phyloP scores from a whole-genome alignment of 441 rosid species.

The Populus hybrid region DNA sequence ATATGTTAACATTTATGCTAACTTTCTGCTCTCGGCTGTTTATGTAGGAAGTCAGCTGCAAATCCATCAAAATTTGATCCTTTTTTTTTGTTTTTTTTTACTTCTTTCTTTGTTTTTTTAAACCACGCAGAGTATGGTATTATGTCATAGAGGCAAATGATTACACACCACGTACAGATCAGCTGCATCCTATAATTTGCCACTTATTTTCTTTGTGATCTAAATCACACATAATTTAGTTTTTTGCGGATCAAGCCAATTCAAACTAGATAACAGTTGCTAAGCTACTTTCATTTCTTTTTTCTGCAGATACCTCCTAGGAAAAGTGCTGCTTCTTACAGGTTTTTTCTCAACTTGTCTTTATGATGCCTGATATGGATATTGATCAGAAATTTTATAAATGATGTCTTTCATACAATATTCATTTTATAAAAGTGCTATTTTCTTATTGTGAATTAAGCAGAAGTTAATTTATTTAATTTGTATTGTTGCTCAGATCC shows the following conservation, averaged over 20 bases:
- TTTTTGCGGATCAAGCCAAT: background rate
- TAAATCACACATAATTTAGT: background rate
- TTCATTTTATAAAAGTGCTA: background rate
- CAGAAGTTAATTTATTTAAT: background rate
- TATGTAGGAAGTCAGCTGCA: background rate
- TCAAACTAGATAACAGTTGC: background rate
- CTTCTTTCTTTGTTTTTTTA: no score
- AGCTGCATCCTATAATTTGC: background rate
- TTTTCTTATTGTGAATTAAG: background rate
- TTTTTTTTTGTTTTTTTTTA: constrained; percentile 11
- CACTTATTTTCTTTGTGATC: background rate
- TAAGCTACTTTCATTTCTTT: constrained; percentile 9
- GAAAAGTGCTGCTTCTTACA: constrained; percentile 93
- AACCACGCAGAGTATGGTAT: background rate
- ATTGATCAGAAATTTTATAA: constrained; percentile 3
- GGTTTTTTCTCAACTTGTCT: constrained; percentile 43
- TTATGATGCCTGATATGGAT: constrained; percentile 1
- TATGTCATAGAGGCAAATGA: background rate
- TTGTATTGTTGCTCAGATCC: background rate
- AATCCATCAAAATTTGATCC: background rate
- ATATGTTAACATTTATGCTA: background rate
- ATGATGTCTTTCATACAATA: background rate
- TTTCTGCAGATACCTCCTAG: constrained; percentile 95
- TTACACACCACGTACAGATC: background rate
- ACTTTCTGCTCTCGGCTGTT: background rate